Evolutionary conservation across 2,329 filamentous ascomycete species (phyloP).

Genomic region (Diaporthe vaccinii): DNA sequence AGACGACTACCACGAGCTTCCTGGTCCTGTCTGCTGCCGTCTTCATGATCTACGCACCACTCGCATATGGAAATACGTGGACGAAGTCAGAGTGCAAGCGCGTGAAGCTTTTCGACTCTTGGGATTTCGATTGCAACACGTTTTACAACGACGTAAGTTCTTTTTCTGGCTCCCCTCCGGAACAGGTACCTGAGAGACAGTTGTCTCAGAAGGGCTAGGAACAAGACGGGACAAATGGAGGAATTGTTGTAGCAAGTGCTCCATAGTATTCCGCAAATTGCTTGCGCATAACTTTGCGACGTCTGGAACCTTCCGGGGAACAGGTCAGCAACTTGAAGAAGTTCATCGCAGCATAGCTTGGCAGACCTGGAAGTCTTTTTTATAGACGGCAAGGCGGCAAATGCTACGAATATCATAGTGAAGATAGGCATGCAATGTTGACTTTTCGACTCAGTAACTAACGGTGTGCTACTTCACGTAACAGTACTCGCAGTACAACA

Average conservation of each 20-base stretch:
- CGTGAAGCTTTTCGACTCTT: slow-evolving; percentile 87
- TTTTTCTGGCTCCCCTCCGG: slow-evolving; percentile 47
- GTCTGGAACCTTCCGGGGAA: slow-evolving; percentile 36
- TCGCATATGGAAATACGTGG: slow-evolving; percentile 95
- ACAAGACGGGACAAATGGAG: not conserved
- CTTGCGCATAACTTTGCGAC: not conserved
- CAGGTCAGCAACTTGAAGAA: not conserved
- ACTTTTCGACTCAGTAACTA: slow-evolving; percentile 26
- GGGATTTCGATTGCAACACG: slow-evolving; percentile 99
- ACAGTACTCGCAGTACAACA: slow-evolving; percentile 64
- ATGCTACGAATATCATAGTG: not conserved
- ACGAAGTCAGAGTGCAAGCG: slow-evolving; percentile 88
- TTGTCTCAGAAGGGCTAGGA: slow-evolving; percentile 47
- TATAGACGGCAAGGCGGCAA: slow-evolving; percentile 39
- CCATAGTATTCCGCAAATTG: slow-evolving; percentile 11
- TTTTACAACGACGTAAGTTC: slow-evolving; percentile 87
- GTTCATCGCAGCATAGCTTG: not conserved
- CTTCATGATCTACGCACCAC: slow-evolving; percentile 88
- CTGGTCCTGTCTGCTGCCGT: slow-evolving; percentile 79
- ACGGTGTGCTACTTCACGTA: slow-evolving; percentile 3
- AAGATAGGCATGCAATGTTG: slow-evolving; percentile 13
- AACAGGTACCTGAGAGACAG: slow-evolving; percentile 53
- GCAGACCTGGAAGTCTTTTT: slow-evolving; percentile 11
- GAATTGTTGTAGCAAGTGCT: slow-evolving; percentile 32
- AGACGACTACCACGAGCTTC: slow-evolving; percentile 79